phyloP scores from a whole-genome alignment of 2,329 filamentous ascomycete species.

The Alternaria sp. region DNA sequence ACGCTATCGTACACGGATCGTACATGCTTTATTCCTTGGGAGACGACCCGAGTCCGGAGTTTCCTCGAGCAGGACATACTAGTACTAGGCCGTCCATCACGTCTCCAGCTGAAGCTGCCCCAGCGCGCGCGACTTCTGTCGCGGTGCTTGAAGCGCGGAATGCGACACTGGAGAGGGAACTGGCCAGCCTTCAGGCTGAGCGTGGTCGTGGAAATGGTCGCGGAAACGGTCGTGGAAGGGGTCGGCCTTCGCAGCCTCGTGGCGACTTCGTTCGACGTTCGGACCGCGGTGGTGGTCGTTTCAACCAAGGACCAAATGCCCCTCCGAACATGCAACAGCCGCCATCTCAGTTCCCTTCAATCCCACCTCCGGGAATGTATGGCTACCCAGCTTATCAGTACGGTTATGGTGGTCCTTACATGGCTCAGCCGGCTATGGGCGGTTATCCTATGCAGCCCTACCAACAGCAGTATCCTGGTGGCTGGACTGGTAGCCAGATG shows the following conservation, averaged over 20 bases:
- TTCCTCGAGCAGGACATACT: background rate
- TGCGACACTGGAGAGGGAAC: background rate
- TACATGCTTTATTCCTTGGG: constrained; percentile 12
- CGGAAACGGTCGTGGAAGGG: background rate
- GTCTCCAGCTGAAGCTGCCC: background rate
- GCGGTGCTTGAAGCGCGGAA: background rate
- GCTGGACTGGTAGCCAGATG: background rate
- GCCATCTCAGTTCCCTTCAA: background rate
- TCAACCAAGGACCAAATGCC: background rate
- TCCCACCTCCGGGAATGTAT: background rate
- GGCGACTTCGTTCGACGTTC: background rate
- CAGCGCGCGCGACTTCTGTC: background rate
- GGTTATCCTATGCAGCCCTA: background rate
- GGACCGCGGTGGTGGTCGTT: background rate
- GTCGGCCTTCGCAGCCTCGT: background rate
- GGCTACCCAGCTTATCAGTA: background rate
- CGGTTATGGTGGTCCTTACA: background rate
- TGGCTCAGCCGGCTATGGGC: background rate
- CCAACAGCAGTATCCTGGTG: background rate
- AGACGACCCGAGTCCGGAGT: background rate
- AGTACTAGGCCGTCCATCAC: background rate
- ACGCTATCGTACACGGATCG: constrained; percentile 4
- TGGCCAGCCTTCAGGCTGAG: background rate
- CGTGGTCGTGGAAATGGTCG: background rate
- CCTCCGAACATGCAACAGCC: background rate